phyloP scores from a whole-genome alignment of 164 flowering plant genomes.

The Umbilicus rupestris region DNA sequence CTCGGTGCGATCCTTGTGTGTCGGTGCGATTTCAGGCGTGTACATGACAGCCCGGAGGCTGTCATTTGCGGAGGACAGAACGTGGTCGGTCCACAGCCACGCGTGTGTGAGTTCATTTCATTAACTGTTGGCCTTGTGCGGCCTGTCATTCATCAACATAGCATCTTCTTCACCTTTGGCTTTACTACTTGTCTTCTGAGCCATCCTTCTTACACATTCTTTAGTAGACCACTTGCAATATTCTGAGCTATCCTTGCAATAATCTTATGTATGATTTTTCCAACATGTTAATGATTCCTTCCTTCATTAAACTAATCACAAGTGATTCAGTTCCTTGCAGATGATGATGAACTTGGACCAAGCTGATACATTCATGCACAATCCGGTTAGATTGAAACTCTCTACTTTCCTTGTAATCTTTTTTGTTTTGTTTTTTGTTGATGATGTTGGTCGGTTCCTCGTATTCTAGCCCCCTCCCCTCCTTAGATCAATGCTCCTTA shows the following conservation, averaged over 20 bases:
- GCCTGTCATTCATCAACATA: neutral
- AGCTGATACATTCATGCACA: neutral
- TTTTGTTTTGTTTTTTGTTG: neutral
- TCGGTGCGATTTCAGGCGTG: neutral
- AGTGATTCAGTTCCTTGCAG: neutral
- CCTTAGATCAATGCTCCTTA: too few relatives aligned
- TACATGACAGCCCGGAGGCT: neutral
- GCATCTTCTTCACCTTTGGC: neutral
- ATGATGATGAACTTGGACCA: neutral
- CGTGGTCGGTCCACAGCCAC: conserved; percentile 5
- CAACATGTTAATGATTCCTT: neutral
- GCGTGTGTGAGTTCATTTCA: conserved; percentile 3
- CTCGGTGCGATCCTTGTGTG: neutral
- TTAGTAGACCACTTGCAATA: neutral
- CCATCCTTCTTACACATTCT: neutral
- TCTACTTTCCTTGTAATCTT: neutral
- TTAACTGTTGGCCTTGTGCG: neutral
- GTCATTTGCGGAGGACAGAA: neutral
- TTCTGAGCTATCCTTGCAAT: too few relatives aligned
- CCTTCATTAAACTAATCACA: neutral
- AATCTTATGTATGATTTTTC: neutral
- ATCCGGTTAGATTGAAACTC: neutral
- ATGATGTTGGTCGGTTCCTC: neutral
- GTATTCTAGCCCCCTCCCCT: too few relatives aligned
- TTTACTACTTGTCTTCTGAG: neutral